Base-by-base conservation (phyloP, 148 eudicot genomes). In the Amaranthus cruentus region DNA sequence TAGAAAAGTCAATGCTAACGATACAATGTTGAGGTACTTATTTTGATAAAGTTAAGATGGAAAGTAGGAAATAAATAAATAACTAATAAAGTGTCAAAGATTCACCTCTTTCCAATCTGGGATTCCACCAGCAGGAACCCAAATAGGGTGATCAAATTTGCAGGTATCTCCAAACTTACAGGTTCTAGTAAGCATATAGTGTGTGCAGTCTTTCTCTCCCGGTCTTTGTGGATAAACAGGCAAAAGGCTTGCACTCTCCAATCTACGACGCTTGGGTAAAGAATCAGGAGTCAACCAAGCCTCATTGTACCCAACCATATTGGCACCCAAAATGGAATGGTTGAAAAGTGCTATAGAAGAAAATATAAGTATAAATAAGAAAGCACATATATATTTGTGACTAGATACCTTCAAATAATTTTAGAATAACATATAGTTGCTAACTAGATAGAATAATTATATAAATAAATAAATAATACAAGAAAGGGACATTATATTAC, bases 31-130 rank as follows among this genome's bases (percentile, higher is more conserved):
- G 10, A 9, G 46, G 51, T 53, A 18, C 51, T 46, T 14, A 50
- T 6, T 77, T 55, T 62, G 13, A 14, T 73, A 42, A 21, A 59
- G 55, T 5, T 75, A 28, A 44, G 49, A 56, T 49, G 54, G 15
- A 57, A 18, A 64, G 67, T 66, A 71, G 71, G 76, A 83, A 62
- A 55, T 71, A 58, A 80, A 80, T 42, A 65, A 67, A 66, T 79
- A 77, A 63, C 74, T 63, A 63, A 68, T 76, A 76, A 68, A 82
- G 85, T 78, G 81, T 80, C 78, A 76, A 80, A 87, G 74, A 47
- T 75, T 92, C 96, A 95, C 99, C 99, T 95, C 96, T 88, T 95
- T 92, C 97, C 97, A 91, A 87, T 92, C 94, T 69, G 99, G 96
- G 81, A 95, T 91, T 79, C 99, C 99, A 82, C 99, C 97, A 66